Percentiles rank a stretch among this genome's conserved stretches.
These are phyloP conservation scores for Talaromyces sp. DNA, from an alignment of 2,329 filamentous ascomycete species.

Conservation along the genomic window DNA sequence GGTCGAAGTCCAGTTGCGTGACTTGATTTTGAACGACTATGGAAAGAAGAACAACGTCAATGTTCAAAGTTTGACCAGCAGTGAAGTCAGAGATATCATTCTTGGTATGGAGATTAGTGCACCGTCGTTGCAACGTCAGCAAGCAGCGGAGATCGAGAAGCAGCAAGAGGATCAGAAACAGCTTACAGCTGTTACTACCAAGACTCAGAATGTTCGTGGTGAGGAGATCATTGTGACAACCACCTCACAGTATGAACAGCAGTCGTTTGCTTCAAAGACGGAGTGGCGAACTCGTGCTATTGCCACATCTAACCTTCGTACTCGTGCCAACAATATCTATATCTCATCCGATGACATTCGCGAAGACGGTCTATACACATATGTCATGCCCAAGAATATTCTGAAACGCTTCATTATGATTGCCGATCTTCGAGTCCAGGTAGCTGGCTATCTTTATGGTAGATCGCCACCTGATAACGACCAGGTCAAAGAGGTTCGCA, in stretches of 20 bases:
- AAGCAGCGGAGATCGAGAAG: slow-evolving; percentile 98
- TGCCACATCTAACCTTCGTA: slow-evolving; percentile 90
- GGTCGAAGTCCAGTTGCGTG: slow-evolving; percentile 93
- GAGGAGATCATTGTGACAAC: slow-evolving; percentile 98
- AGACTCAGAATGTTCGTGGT: slow-evolving; percentile 94
- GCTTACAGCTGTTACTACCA: slow-evolving; percentile 93
- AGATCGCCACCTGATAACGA: slow-evolving; percentile 89
- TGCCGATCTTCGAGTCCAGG: slow-evolving; percentile 91
- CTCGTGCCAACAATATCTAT: slow-evolving; percentile 95
- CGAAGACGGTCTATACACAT: slow-evolving; percentile 82
- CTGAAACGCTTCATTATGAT: slow-evolving; percentile 98
- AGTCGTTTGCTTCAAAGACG: slow-evolving; percentile 96
- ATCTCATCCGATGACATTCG: slow-evolving; percentile 94
- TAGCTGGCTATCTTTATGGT: slow-evolving; percentile 93
- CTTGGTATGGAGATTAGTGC: slow-evolving; percentile 99
- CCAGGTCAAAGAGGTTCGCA: slow-evolving; percentile 93
- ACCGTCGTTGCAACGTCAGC: slow-evolving; percentile 95
- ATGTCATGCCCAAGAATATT: slow-evolving; percentile 99
- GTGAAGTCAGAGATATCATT: slow-evolving; percentile 97
- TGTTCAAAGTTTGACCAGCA: slow-evolving; percentile 90
- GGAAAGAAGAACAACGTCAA: slow-evolving; percentile 99
- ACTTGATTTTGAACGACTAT: slow-evolving; percentile 96
- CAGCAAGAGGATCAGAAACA: slow-evolving; percentile 97
- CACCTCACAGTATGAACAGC: slow-evolving; percentile 95
- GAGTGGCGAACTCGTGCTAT: slow-evolving; percentile 98